Conservation (phyloP, 1,139 yeast species). For the Wickerhamiella infanticola region DNA sequence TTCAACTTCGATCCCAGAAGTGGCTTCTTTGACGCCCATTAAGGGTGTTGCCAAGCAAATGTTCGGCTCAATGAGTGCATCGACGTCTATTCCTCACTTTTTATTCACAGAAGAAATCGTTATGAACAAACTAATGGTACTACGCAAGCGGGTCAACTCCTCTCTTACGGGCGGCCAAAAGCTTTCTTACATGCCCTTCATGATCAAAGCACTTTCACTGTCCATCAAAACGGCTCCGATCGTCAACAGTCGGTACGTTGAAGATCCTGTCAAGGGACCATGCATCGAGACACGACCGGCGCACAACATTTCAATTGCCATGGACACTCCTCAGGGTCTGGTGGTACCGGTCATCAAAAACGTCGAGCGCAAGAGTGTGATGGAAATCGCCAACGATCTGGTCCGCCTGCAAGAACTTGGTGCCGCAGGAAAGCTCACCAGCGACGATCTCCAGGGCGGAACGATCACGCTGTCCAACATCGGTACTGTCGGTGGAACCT, state of each 20-base stretch:
- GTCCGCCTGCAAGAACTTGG: conserved; percentile 41
- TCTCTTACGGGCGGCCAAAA: conserved; percentile 14
- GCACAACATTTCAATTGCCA: conserved; percentile 45
- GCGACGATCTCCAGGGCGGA: conserved; percentile 62
- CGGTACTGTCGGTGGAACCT: conserved; percentile 65
- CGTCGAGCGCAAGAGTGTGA: conserved; percentile 45
- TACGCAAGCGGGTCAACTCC: conserved; percentile 17
- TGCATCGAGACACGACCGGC: conserved; percentile 16
- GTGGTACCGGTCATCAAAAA: conserved; percentile 62
- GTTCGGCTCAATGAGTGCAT: conserved; percentile 24
- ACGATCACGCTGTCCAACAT: conserved; percentile 65
- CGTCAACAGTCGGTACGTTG: conserved; percentile 19
- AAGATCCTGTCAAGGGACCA: conserved; percentile 14
- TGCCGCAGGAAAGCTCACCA: conserved; percentile 46
- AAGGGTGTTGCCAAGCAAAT: conserved; percentile 22
- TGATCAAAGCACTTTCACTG: conserved; percentile 24
- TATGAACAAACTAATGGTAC: conserved; percentile 17
- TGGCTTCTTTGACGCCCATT: conserved; percentile 15
- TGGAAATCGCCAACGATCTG: conserved; percentile 51
- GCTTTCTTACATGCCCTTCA: conserved; percentile 25
- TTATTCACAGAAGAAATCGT: conserved; percentile 23
- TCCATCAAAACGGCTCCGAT: conserved; percentile 20
- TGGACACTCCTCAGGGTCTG: conserved; percentile 62
- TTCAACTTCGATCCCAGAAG: conserved; percentile 3
- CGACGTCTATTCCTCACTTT: conserved; percentile 24